phyloP scores from a whole-genome alignment of 2,329 filamentous ascomycete species.

The Scytalidium sp. region DNA sequence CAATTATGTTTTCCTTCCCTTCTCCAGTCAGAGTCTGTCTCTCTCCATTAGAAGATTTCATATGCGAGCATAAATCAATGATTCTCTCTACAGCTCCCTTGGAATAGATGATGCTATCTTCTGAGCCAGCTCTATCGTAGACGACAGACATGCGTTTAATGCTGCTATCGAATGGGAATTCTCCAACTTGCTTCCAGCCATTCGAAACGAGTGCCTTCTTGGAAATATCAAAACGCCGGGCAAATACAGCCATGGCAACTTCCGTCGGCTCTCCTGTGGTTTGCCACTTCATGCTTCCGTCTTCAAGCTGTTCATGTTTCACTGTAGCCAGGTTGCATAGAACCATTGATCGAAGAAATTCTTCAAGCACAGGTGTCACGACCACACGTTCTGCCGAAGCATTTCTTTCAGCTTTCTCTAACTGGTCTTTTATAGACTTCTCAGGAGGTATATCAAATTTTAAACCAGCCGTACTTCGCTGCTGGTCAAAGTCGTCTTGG shows the following conservation, averaged over 20 bases:
- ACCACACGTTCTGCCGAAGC: constrained; percentile 26
- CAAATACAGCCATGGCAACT: constrained; percentile 65
- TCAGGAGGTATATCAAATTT: constrained; percentile 62
- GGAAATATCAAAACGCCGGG: constrained; percentile 53
- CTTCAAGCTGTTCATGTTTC: constrained; percentile 23
- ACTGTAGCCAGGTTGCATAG: constrained; percentile 58
- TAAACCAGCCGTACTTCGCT: constrained; percentile 57
- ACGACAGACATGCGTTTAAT: constrained; percentile 67
- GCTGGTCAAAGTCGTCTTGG: constrained; percentile 54
- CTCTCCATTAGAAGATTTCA: constrained; percentile 36
- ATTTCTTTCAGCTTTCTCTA: constrained; percentile 24
- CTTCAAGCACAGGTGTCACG: constrained; percentile 42
- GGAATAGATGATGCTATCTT: constrained; percentile 45
- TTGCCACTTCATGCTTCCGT: constrained; percentile 45
- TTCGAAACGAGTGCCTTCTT: constrained; percentile 36
- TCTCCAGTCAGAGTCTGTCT: constrained; percentile 36
- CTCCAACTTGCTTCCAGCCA: constrained; percentile 51
- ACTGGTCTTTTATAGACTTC: constrained; percentile 19
- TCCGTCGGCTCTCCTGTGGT: constrained; percentile 64
- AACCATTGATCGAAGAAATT: constrained; percentile 50
- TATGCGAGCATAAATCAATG: constrained; percentile 50
- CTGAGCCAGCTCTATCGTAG: constrained; percentile 35
- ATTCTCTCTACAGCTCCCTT: constrained; percentile 63
- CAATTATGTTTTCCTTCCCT: constrained; percentile 41
- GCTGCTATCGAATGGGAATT: constrained; percentile 63